Conservation (phyloP, 1,284 basidiomycete species). For the Trametes polyzona region DNA sequence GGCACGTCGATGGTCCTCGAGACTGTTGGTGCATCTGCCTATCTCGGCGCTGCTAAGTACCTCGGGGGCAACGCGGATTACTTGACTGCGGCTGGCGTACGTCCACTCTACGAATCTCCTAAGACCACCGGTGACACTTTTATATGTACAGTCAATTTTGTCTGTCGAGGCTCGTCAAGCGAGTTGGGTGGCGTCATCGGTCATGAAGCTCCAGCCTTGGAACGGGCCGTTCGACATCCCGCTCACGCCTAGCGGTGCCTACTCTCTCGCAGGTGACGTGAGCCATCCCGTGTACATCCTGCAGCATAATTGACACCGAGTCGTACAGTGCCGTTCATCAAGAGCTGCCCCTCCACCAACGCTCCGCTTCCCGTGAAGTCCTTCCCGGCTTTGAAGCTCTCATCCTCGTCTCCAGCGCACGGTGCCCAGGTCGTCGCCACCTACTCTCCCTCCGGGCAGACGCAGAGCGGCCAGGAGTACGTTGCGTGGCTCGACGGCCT, state of each 20-base stretch:
- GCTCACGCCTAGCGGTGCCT: slow-evolving; percentile 52
- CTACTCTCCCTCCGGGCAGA: slow-evolving; percentile 25
- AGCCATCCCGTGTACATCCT: neutral
- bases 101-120: slow-evolving; percentile 5
- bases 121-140: neutral
- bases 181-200: slow-evolving; percentile 55
- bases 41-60: slow-evolving; percentile 54
- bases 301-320: neutral
- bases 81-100: slow-evolving; percentile 38
- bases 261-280: slow-evolving; percentile 41
- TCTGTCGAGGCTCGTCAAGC: slow-evolving; percentile 51
- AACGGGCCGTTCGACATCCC: slow-evolving; percentile 58
- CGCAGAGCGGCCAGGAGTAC: slow-evolving; percentile 31
- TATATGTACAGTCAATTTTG: slow-evolving; percentile 38
- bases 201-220: slow-evolving; percentile 54
- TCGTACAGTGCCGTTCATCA: slow-evolving; percentile 44
- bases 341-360: slow-evolving; percentile 49
- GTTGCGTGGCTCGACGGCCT: slow-evolving; percentile 46
- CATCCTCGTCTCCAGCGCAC: slow-evolving; percentile 23
- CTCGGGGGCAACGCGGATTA: slow-evolving; percentile 42
- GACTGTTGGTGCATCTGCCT: slow-evolving; percentile 56
- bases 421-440: slow-evolving; percentile 33
- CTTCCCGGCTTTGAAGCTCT: slow-evolving; percentile 43
- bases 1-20: slow-evolving; percentile 59
- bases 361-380: slow-evolving; percentile 42